phyloP scores from a whole-genome alignment of 345 rosid genomes.

The Excoecaria agallocha region DNA sequence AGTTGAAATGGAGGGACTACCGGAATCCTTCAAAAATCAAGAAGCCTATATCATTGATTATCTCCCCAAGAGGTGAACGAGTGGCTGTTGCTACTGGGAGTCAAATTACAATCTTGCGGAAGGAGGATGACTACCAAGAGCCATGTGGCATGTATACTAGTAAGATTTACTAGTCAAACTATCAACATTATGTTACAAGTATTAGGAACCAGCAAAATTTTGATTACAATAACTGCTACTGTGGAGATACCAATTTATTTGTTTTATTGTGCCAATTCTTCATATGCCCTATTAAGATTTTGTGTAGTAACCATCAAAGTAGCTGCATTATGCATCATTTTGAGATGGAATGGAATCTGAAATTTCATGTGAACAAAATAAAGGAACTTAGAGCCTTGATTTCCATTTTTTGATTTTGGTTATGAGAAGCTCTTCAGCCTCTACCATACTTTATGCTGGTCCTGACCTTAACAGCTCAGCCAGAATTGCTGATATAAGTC shows the following conservation, averaged over 20 bases:
- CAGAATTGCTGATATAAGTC: neutral
- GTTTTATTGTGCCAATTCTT: neutral
- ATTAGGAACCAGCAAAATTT: neutral
- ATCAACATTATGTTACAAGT: neutral
- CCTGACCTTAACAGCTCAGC: neutral
- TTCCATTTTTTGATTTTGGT: neutral
- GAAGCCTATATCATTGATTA: slow-evolving; percentile 50
- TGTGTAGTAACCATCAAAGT: neutral
- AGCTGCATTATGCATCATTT: neutral
- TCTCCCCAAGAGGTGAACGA: slow-evolving; percentile 71
- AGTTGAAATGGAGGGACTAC: slow-evolving; percentile 57
- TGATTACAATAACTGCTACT: neutral
- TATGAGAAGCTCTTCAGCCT: neutral
- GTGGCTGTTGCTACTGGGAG: slow-evolving; percentile 78
- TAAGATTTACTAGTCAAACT: slow-evolving; percentile 32
- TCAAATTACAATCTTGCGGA: slow-evolving; percentile 64
- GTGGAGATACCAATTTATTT: neutral
- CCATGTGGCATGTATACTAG: slow-evolving; percentile 64
- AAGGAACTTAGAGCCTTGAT: neutral
- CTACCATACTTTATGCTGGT: neutral
- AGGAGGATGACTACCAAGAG: slow-evolving; percentile 65
- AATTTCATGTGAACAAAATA: neutral
- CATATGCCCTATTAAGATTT: neutral
- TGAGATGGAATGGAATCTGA: neutral
- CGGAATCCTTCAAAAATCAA: slow-evolving; percentile 40